These are phyloP conservation scores for Cladobotryum mycophilum DNA, from an alignment of 2,329 filamentous ascomycete genomes.

Conservation along the genomic window DNA sequence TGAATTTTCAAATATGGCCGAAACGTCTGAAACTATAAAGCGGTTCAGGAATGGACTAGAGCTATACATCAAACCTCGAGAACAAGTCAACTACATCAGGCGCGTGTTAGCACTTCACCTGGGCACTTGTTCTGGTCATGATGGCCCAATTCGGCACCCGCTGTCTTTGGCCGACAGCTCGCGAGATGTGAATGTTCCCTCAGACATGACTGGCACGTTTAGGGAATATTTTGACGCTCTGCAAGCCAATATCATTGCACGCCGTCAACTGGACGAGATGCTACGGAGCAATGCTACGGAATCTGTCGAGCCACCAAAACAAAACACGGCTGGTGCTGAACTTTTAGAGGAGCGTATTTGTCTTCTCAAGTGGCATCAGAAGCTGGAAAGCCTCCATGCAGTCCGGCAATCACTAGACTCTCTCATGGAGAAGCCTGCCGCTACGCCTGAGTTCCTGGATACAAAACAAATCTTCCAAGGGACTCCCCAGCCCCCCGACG, in stretches of 20 bases:
- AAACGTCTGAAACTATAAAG: slow-evolving; percentile 27
- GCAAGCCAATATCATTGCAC: slow-evolving; percentile 45
- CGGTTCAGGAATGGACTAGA: slow-evolving; percentile 39
- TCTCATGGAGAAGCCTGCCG: slow-evolving; percentile 47
- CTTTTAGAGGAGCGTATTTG: slow-evolving; percentile 46
- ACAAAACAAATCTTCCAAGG: slow-evolving; percentile 41
- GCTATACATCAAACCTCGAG: slow-evolving; percentile 50
- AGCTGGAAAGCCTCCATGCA: slow-evolving; percentile 43
- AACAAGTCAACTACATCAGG: slow-evolving; percentile 51
- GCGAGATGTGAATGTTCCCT: slow-evolving; percentile 27
- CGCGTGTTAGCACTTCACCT: slow-evolving; percentile 50
- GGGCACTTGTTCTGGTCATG: slow-evolving; percentile 36
- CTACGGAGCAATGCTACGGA: slow-evolving; percentile 19
- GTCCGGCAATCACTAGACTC: slow-evolving; percentile 46
- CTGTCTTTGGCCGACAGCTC: slow-evolving; percentile 43
- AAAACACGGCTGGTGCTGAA: slow-evolving; percentile 14
- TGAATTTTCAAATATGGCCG: slow-evolving; percentile 20
- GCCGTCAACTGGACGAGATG: slow-evolving; percentile 38
- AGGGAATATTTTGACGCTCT: slow-evolving; percentile 51
- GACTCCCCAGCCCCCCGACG: slow-evolving; percentile 38
- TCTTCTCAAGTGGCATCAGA: slow-evolving; percentile 45
- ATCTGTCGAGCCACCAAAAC: slow-evolving; percentile 16
- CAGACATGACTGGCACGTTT: slow-evolving; percentile 41
- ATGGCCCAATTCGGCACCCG: slow-evolving; percentile 37
- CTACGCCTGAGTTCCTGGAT: slow-evolving; percentile 43